A percentile compares a stretch with the other conserved stretches of the same genome.
Conservation (phyloP, 2,329 filamentous ascomycete species). For the Phaeophleospora eucalypticola region DNA sequence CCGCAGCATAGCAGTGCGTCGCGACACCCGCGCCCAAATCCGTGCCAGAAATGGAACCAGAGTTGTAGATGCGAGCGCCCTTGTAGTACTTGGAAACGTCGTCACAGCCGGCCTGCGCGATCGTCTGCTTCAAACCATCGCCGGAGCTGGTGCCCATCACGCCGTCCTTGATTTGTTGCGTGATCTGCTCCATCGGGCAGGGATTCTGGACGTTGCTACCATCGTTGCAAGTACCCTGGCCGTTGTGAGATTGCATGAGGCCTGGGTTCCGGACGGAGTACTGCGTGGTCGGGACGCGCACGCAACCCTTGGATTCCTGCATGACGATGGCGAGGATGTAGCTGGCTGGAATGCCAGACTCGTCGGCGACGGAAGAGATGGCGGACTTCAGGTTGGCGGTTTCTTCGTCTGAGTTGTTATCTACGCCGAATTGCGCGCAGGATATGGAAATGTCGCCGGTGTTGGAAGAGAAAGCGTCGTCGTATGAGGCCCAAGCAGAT, state of each 20-base stretch:
- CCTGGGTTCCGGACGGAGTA: constrained; percentile 44
- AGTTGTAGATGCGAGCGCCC: constrained; percentile 51
- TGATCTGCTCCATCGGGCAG: constrained; percentile 38
- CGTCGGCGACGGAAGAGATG: constrained; percentile 30
- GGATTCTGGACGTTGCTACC: constrained; percentile 32
- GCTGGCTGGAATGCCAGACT: constrained; percentile 35
- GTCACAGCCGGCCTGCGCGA: constrained; percentile 30
- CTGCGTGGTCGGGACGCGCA: constrained; percentile 40
- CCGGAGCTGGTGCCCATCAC: constrained; percentile 39
- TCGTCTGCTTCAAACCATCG: constrained; percentile 41
- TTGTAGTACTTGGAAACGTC: constrained; percentile 45
- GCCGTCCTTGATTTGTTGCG: constrained; percentile 44
- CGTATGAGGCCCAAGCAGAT: constrained; percentile 14
- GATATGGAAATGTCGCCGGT: constrained; percentile 31
- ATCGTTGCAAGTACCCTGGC: constrained; percentile 37
- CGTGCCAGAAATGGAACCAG: constrained; percentile 34
- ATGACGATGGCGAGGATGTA: constrained; percentile 42
- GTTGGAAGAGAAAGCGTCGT: constrained; percentile 30
- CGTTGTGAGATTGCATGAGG: constrained; percentile 45
- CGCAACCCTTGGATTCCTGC: constrained; percentile 45
- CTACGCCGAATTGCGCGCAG: constrained; percentile 31
- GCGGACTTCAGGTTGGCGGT: constrained; percentile 36
- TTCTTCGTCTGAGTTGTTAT: constrained; percentile 37
- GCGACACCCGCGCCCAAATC: constrained; percentile 45
- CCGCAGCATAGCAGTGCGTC: constrained; percentile 52